Base-by-base conservation (phyloP, 306 rosid species). In the Canavalia gladiata region DNA sequence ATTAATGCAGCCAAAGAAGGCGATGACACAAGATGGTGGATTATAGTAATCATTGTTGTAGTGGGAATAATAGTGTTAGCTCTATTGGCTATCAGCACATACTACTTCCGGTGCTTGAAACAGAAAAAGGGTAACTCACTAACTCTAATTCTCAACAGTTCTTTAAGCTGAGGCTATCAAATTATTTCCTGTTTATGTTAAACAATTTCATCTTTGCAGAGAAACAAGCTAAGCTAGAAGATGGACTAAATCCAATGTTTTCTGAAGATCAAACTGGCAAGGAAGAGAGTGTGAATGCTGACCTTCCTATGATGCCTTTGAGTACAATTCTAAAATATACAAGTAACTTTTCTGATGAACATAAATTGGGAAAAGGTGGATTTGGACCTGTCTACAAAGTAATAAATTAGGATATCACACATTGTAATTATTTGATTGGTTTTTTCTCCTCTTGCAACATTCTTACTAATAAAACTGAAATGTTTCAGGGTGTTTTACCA, bases 301-400 rank as follows among this genome's bases (percentile, higher is more conserved):
- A 82, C 80, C 79, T 86, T 46, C 76, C 84, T 30, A 86, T 79
- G 82, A 79, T 86, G 73, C 76, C 79, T 83, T 25, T 82, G 73
- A 82, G 72, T 63, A 74, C 57, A 43, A 75, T 86, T 74, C 62
- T 82, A 33, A 39, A 63, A 63, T 30, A 82, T 55, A 82, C 89
- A 30, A 4, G 35, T 33, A 75, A 79, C 8, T 86, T 86, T 69
- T 79, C 73, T 46, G 84, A 79, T 62, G 57, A 49, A 30, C 58
- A 46, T 63, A 86, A 83, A 70, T 55, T 83, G 50, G 89, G 89
- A 2, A 57, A 75, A 82, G 87, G 89, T 74, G 89, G 89, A 82
- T 86, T 86, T 79, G 89, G 89, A 50, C 50, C 89, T 69, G 89
- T 86, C 10, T 86, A 82, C 54, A 86, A 79, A 84, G 89, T 86